These are phyloP conservation scores for Prototheca stagnorum DNA, from an alignment of 163 green algal genomes.

Conservation along the genomic window DNA sequence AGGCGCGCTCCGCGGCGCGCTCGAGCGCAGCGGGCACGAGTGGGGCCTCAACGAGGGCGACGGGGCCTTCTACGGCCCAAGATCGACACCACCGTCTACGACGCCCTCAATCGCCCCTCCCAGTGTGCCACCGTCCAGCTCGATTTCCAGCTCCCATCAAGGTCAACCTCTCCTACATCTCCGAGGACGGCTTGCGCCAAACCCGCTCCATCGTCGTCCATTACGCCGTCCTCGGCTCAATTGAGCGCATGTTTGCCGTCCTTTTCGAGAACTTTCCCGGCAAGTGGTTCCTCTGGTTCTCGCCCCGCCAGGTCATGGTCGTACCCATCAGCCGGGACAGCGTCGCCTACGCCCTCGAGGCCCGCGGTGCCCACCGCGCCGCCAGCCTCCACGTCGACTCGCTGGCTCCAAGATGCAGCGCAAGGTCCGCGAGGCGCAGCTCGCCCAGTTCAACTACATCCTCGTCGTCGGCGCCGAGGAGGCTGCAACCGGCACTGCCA, in stretches of 20 bases:
- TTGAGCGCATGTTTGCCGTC: constrained; percentile 99
- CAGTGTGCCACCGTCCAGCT: constrained; percentile 97
- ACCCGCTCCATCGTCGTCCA: constrained; percentile 92
- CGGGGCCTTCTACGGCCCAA: constrained; percentile 97
- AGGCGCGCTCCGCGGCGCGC: constrained; percentile 37
- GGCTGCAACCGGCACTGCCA: constrained; percentile 52
- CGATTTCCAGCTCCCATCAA: constrained; percentile 70
- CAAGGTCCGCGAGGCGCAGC: constrained; percentile 91
- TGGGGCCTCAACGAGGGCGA: constrained; percentile 80
- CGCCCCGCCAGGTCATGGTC: constrained; percentile 84
- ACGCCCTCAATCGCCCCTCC: constrained; percentile 87
- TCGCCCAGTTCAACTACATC: constrained; percentile 99
- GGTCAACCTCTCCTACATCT: constrained; percentile 65
- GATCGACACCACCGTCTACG: constrained; percentile 97
- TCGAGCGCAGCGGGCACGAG: constrained; percentile 52
- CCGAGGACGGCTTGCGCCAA: constrained; percentile 35
- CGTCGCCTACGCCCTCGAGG: constrained; percentile 38
- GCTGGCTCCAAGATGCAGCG: constrained; percentile 91
- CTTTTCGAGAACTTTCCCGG: constrained; percentile 93
- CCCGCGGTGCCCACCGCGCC: constrained; percentile 40
- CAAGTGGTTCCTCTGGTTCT: constrained; percentile 97
- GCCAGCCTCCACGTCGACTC: constrained; percentile 55
- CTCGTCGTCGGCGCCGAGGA: constrained; percentile 87
- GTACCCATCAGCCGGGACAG: constrained; percentile 68
- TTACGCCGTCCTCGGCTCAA: constrained; percentile 75